These are phyloP conservation scores for Mallotus japonicus DNA, from an alignment of 441 rosid genomes.

Conservation along the genomic window DNA sequence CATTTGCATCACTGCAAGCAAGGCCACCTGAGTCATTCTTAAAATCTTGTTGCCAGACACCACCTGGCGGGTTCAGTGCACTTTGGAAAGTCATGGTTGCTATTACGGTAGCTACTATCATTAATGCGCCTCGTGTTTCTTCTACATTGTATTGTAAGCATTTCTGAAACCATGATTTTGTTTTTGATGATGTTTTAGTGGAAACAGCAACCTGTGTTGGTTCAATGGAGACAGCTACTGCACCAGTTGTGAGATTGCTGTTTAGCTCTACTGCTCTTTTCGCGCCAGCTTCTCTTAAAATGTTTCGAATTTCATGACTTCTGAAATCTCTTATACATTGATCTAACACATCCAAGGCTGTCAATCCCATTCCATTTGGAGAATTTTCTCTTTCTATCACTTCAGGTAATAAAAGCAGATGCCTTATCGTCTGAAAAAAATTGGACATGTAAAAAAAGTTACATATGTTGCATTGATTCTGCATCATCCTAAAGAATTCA, in stretches of 20 bases:
- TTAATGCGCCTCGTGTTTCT: constrained; percentile 33
- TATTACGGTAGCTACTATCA: constrained; percentile 38
- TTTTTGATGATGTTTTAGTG: background rate
- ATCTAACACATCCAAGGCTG: background rate
- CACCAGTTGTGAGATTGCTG: background rate
- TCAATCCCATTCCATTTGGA: background rate
- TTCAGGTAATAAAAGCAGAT: background rate
- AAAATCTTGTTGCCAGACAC: constrained; percentile 29
- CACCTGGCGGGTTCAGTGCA: constrained; percentile 37
- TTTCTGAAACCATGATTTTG: background rate
- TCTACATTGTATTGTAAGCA: constrained; percentile 19
- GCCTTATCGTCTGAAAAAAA: background rate
- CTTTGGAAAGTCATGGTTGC: constrained; percentile 40
- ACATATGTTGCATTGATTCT: background rate
- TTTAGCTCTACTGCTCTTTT: background rate
- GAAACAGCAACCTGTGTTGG: background rate
- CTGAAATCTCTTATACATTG: background rate
- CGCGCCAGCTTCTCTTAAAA: constrained; percentile 1
- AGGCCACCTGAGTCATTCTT: background rate
- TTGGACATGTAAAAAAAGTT: too few relatives aligned
- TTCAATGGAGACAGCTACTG: background rate
- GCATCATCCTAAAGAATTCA: too few relatives aligned
- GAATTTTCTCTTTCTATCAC: background rate
- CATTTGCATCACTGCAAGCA: background rate
- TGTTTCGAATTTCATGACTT: background rate